phyloP scores from a whole-genome alignment of 1,284 basidiomycete species.

The Ceratobasidium sp. region DNA sequence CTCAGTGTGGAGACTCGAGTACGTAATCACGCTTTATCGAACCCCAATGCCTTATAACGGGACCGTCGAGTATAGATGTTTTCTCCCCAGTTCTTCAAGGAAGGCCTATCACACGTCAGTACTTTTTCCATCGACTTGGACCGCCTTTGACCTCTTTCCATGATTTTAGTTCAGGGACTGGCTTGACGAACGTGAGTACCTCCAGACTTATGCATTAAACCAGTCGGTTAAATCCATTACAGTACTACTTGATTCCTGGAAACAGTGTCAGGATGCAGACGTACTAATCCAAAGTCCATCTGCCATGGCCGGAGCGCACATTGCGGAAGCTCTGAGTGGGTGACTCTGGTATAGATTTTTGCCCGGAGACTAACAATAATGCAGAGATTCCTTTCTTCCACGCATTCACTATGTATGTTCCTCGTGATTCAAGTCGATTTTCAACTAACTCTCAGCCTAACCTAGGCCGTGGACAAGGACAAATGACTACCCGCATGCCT shows the following conservation, averaged over 20 bases:
- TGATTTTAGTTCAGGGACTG: constrained; percentile 67
- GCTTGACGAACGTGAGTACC: constrained; percentile 69
- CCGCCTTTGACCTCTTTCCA: constrained; percentile 11
- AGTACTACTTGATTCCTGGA: constrained; percentile 74
- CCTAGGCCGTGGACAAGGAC: constrained; percentile 61
- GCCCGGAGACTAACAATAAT: neutral
- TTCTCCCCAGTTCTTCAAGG: constrained; percentile 81
- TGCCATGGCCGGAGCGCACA: constrained; percentile 81
- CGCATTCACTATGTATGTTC: constrained; percentile 74
- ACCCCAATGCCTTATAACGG: neutral
- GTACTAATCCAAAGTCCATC: constrained; percentile 73
- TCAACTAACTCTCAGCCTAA: constrained; percentile 35
- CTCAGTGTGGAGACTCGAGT: constrained; percentile 55
- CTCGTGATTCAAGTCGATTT: neutral
- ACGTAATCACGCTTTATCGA: neutral
- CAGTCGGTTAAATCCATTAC: neutral
- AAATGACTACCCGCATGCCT: constrained; percentile 67
- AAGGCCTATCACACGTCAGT: constrained; percentile 64
- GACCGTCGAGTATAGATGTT: constrained; percentile 64
- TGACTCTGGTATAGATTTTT: constrained; percentile 33
- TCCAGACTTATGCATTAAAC: neutral
- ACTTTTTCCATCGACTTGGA: neutral
- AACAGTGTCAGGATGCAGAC: constrained; percentile 73
- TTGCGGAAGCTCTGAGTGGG: constrained; percentile 75
- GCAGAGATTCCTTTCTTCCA: constrained; percentile 67